Conservation (phyloP, 306 rosid genomes). For the Cicer bijugum region DNA sequence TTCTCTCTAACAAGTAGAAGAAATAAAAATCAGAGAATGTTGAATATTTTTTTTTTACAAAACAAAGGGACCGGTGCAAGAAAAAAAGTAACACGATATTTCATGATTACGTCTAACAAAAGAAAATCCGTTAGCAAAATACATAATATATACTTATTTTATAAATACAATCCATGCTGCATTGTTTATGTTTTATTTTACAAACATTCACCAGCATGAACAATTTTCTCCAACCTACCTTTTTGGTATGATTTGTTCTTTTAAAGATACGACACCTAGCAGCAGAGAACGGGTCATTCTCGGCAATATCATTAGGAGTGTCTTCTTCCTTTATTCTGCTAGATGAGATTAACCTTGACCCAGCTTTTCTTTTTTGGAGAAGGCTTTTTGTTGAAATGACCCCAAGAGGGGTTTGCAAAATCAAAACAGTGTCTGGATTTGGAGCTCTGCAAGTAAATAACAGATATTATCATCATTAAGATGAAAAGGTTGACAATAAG, state of each 20-base stretch:
- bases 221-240: slow-evolving; percentile 60
- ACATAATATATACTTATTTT: slow-evolving; percentile 12
- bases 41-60: background rate
- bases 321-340: slow-evolving; percentile 64
- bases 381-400: slow-evolving; percentile 92
- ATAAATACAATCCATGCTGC: slow-evolving; percentile 38
- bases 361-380: slow-evolving; percentile 79
- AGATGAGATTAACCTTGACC: slow-evolving; percentile 89
- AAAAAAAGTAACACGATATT: slow-evolving; percentile 17
- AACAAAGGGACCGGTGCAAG: slow-evolving; percentile 26
- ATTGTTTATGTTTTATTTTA: slow-evolving; percentile 29
- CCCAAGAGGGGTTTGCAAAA: slow-evolving; percentile 90
- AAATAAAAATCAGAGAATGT: slow-evolving; percentile 41
- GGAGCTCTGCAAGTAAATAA: slow-evolving; percentile 78
- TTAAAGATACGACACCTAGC: slow-evolving; percentile 83
- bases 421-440: slow-evolving; percentile 93
- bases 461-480: slow-evolving; percentile 46
- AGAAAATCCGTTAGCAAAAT: slow-evolving; percentile 26
- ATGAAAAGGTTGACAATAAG: slow-evolving; percentile 40
- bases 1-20: slow-evolving; percentile 61
- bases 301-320: slow-evolving; percentile 60
- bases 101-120: slow-evolving; percentile 8
- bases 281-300: slow-evolving; percentile 80
- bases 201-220: slow-evolving; percentile 33
- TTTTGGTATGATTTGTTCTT: slow-evolving; percentile 70